Percentiles rank a stretch among this genome's conserved stretches.
Conservation (phyloP, 768 basidiomycete species). For the Nevesoporus exiguus region DNA sequence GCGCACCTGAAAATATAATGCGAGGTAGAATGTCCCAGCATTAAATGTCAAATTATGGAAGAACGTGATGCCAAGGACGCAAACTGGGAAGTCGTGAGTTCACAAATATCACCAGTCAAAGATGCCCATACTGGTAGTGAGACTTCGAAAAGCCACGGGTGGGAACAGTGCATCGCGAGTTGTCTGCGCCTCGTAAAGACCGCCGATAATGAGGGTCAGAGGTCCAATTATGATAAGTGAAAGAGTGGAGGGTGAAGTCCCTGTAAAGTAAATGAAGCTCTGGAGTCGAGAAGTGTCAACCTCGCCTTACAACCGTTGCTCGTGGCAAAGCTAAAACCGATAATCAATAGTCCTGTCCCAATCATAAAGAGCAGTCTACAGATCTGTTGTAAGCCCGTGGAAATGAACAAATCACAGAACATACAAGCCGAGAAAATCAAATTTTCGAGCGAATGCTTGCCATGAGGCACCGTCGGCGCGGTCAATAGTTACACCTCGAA, state of each 20-base stretch:
- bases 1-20: constrained; percentile 75
- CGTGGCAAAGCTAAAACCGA: constrained; percentile 77
- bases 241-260: constrained; percentile 61
- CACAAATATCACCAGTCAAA: constrained; percentile 8
- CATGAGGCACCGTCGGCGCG: constrained; percentile 51
- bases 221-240: constrained; percentile 56
- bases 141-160: constrained; percentile 53
- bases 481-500: constrained; percentile 52
- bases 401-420: constrained; percentile 31
- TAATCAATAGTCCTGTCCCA: constrained; percentile 68
- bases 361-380: constrained; percentile 67
- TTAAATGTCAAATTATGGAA: constrained; percentile 83
- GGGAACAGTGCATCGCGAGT: constrained; percentile 72
- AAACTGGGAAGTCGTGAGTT: constrained; percentile 40
- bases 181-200: constrained; percentile 65
- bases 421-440: constrained; percentile 80
- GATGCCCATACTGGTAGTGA: constrained; percentile 51
- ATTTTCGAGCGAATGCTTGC: constrained; percentile 48
- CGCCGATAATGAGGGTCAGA: constrained; percentile 52
- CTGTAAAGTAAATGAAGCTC: constrained; percentile 37
- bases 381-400: constrained; percentile 18
- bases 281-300: background rate
- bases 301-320: constrained; percentile 59
- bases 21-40: constrained; percentile 83
- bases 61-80: constrained; percentile 65